phyloP scores from a whole-genome alignment of 345 rosid species.

The Tarenaya hassleriana region DNA sequence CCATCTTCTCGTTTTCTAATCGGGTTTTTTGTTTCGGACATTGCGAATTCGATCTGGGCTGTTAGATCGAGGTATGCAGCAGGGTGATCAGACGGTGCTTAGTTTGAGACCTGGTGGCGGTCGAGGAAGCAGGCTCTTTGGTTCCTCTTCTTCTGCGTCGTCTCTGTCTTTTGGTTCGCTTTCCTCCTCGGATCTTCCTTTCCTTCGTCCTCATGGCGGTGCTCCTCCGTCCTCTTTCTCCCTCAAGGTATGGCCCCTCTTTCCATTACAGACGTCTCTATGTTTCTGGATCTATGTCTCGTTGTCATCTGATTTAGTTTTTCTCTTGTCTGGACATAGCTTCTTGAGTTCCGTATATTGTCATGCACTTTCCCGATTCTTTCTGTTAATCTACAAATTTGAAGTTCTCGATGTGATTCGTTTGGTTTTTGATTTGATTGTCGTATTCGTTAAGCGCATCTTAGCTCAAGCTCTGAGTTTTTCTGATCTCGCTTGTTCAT shows the following conservation, averaged over 20 bases:
- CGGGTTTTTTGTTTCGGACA: conserved; percentile 1
- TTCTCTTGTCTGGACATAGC: conserved; percentile 1
- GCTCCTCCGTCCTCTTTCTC: conserved; percentile 33
- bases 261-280: background rate
- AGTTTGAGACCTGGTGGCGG: conserved; percentile 99
- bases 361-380: background rate
- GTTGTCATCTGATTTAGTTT: background rate
- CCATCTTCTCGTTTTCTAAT: background rate
- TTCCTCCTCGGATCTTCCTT: conserved; percentile 59
- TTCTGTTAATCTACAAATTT: background rate
- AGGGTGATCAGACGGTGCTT: conserved; percentile 81
- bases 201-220: conserved; percentile 68
- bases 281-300: conserved; percentile 39
- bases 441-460: background rate
- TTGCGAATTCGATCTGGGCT: conserved; percentile 15
- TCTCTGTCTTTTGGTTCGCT: conserved; percentile 53
- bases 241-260: conserved; percentile 33
- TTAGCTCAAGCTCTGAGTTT: too few species aligned
- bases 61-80: conserved; percentile 81
- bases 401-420: background rate
- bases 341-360: conserved; percentile 13
- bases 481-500: too few species aligned
- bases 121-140: conserved; percentile 74
- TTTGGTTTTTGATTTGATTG: background rate
- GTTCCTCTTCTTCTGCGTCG: conserved; percentile 46